Conservation (phyloP, 75 land plant species). For the Sequoiadendron giganteum region DNA sequence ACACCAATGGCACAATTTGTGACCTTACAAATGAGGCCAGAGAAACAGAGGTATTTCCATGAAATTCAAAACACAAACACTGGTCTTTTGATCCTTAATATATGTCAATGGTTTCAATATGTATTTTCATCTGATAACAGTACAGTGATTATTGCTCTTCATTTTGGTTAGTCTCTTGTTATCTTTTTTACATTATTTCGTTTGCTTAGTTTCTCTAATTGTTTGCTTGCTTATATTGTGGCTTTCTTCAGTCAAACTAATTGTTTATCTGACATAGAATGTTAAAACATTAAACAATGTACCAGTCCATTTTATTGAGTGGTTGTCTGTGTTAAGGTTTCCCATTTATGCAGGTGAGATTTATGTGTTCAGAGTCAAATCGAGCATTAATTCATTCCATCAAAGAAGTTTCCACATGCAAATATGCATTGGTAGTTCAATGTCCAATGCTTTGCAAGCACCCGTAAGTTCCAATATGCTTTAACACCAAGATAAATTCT, state of each 20-base stretch:
- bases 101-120: neutral
- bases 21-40: slow-evolving; percentile 90
- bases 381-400: slow-evolving; percentile 78
- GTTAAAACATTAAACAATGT: too few relatives aligned
- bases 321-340: neutral
- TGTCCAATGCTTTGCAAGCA: slow-evolving; percentile 92
- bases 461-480: slow-evolving; percentile 64
- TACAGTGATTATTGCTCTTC: neutral
- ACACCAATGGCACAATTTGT: slow-evolving; percentile 90
- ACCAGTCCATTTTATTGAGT: neutral
- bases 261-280: neutral
- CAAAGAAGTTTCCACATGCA: slow-evolving; percentile 95
- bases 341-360: slow-evolving; percentile 70
- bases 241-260: neutral
- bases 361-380: slow-evolving; percentile 84
- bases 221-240: slow-evolving; percentile 5
- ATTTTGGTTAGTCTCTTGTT: neutral
- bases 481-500: neutral
- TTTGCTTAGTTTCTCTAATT: neutral
- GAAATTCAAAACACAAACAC: neutral
- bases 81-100: neutral
- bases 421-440: slow-evolving; percentile 80
- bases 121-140: neutral
- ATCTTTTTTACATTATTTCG: neutral
- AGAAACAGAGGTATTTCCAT: slow-evolving; percentile 83